Evolutionary conservation across 768 basidiomycete species (phyloP).

Genomic region (Clitopilus hobsonii): DNA sequence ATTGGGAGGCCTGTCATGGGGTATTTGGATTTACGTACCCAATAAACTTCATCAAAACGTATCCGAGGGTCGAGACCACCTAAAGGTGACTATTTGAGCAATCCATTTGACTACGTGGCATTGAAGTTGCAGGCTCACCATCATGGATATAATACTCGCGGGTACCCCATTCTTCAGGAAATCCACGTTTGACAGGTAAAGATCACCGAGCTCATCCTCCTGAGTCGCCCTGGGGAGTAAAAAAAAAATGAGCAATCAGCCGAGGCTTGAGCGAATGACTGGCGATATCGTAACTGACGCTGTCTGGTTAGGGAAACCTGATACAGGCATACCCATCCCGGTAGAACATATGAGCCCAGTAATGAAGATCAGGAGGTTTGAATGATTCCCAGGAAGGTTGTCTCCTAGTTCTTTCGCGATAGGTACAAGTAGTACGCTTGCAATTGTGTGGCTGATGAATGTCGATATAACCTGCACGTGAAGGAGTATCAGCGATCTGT

Average conservation of each 20-base stretch:
- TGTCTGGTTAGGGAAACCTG: conserved; percentile 98
- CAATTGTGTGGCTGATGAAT: conserved; percentile 97
- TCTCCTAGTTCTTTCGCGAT: conserved; percentile 88
- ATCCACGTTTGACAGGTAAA: conserved; percentile 81
- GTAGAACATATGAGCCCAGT: conserved; percentile 90
- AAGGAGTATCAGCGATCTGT: neutral
- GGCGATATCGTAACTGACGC: too few species aligned
- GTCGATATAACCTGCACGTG: conserved; percentile 82
- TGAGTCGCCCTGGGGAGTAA: conserved; percentile 92
- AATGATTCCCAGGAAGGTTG: conserved; percentile 65
- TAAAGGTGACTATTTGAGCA: conserved; percentile 22
- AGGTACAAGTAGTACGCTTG: conserved; percentile 93
- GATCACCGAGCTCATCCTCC: conserved; percentile 89
- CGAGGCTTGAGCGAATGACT: too few species aligned
- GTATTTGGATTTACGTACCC: conserved; percentile 45
- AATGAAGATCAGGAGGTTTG: conserved; percentile 86
- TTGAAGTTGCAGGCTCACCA: conserved; percentile 44
- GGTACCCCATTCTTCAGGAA: conserved; percentile 94
- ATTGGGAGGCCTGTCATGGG: neutral
- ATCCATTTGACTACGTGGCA: conserved; percentile 5
- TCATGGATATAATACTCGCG: conserved; percentile 84
- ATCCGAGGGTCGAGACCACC: conserved; percentile 87
- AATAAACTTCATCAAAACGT: conserved; percentile 64
- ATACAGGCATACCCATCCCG: conserved; percentile 98
- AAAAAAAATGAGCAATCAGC: too few species aligned